Conservation (phyloP, 306 rosid genomes). For the Medicago arabica region DNA sequence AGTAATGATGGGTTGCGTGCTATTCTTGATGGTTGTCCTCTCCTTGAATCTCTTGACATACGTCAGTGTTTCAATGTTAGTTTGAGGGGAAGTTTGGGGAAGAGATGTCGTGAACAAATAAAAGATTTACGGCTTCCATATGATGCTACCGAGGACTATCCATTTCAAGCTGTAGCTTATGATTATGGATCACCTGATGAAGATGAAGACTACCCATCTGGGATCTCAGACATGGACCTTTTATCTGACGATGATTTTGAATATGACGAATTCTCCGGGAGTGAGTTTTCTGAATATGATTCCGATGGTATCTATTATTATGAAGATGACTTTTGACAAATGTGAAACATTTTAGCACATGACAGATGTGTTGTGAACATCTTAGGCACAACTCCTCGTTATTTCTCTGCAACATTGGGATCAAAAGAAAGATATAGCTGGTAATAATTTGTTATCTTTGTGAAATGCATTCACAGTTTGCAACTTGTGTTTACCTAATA, state of each 20-base stretch:
- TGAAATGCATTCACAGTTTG: slow-evolving; percentile 6
- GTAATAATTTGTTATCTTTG: slow-evolving; percentile 13
- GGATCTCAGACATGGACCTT: slow-evolving; percentile 46
- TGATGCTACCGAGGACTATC: slow-evolving; percentile 52
- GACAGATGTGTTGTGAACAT: neutral
- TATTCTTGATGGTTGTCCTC: slow-evolving; percentile 72
- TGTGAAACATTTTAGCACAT: neutral
- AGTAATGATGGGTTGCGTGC: slow-evolving; percentile 61
- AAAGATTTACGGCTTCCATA: slow-evolving; percentile 52
- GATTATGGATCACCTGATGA: slow-evolving; percentile 37
- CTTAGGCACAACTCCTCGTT: neutral
- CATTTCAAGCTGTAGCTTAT: slow-evolving; percentile 31
- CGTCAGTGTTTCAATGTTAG: slow-evolving; percentile 57
- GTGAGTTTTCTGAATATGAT: neutral
- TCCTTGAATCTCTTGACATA: slow-evolving; percentile 71
- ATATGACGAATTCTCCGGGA: slow-evolving; percentile 44
- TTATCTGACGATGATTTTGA: slow-evolving; percentile 51
- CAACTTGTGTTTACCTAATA: neutral
- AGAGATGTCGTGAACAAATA: slow-evolving; percentile 51
- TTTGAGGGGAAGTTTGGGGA: slow-evolving; percentile 48
- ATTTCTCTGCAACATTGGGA: neutral
- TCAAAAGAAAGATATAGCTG: slow-evolving; percentile 21
- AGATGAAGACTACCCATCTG: slow-evolving; percentile 49
- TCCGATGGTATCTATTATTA: neutral
- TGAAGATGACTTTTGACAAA: neutral